These are phyloP conservation scores for Populus nigra DNA, from an alignment of 345 rosid genomes.

Conservation along the genomic window DNA sequence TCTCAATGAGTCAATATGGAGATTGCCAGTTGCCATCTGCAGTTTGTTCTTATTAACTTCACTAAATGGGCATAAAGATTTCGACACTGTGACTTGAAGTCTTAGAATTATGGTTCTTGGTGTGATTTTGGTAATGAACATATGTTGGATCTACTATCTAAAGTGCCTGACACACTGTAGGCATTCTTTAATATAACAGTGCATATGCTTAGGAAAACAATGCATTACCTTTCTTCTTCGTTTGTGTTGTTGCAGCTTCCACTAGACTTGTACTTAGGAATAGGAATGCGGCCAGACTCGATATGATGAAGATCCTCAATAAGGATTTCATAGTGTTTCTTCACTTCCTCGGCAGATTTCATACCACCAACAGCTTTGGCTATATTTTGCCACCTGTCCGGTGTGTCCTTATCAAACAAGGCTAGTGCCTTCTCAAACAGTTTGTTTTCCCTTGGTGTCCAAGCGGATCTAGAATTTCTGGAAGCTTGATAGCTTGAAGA, in stretches of 20 bases:
- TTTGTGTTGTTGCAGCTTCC: conserved; percentile 3
- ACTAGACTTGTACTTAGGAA: conserved; percentile 47
- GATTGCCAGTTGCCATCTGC: not conserved
- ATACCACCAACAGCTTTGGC: conserved; percentile 48
- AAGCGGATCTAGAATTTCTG: conserved; percentile 24
- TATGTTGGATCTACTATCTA: not conserved
- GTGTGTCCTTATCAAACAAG: conserved; percentile 49
- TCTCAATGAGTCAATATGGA: not conserved
- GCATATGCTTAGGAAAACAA: not conserved
- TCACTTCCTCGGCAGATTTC: conserved; percentile 50
- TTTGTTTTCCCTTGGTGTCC: conserved; percentile 57
- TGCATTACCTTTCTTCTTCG: conserved; percentile 23
- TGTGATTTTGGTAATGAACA: too few species aligned
- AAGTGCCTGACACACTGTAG: not conserved
- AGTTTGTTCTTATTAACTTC: not conserved
- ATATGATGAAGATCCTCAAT: conserved; percentile 46
- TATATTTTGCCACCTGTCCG: conserved; percentile 53
- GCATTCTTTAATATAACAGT: not conserved
- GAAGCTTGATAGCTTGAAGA: conserved; percentile 38
- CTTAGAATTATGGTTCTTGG: not conserved
- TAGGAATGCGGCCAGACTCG: conserved; percentile 51
- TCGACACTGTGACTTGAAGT: not conserved
- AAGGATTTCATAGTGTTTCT: conserved; percentile 42
- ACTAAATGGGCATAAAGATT: not conserved
- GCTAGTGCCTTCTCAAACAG: conserved; percentile 53